Percentiles rank a stretch among this genome's conserved stretches.
These are phyloP conservation scores for Serendipita vermifera DNA, from an alignment of 768 basidiomycete species.

Conservation along the genomic window DNA sequence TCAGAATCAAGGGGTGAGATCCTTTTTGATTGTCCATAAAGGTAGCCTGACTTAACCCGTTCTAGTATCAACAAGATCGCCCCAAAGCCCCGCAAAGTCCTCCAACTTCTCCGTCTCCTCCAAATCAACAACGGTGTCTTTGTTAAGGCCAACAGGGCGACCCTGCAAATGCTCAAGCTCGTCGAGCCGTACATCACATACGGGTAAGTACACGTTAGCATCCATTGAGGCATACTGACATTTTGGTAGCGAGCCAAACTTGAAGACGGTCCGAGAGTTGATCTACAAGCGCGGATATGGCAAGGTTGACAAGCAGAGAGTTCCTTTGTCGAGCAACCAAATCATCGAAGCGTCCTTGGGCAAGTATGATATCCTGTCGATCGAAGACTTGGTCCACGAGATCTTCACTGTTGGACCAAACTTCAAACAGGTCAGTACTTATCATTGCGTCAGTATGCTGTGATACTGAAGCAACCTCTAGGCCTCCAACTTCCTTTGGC, in stretches of 20 bases:
- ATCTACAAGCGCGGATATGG: constrained; percentile 99
- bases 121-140: constrained; percentile 99
- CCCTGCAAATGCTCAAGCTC: constrained; percentile 94
- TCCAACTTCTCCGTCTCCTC: constrained; percentile 94
- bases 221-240: constrained; percentile 7
- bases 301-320: constrained; percentile 94
- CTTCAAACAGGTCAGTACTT: constrained; percentile 81
- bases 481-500: constrained; percentile 97
- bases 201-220: constrained; percentile 43
- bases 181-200: constrained; percentile 97
- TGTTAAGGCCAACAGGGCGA: constrained; percentile 91
- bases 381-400: constrained; percentile 97
- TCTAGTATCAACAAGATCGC: constrained; percentile 97
- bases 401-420: constrained; percentile 90
- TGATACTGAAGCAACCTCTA: constrained; percentile 19
- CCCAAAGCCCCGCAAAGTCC: constrained; percentile 97
- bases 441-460: neutral
- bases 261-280: constrained; percentile 91
- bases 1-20: constrained; percentile 90
- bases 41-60: neutral
- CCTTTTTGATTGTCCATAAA: neutral
- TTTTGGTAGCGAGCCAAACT: constrained; percentile 68
- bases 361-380: constrained; percentile 89
- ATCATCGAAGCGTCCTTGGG: constrained; percentile 85
- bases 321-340: constrained; percentile 86